These are phyloP conservation scores for Yarrowia bubula DNA, from an alignment of 805 yeast species.

Conservation along the genomic window DNA sequence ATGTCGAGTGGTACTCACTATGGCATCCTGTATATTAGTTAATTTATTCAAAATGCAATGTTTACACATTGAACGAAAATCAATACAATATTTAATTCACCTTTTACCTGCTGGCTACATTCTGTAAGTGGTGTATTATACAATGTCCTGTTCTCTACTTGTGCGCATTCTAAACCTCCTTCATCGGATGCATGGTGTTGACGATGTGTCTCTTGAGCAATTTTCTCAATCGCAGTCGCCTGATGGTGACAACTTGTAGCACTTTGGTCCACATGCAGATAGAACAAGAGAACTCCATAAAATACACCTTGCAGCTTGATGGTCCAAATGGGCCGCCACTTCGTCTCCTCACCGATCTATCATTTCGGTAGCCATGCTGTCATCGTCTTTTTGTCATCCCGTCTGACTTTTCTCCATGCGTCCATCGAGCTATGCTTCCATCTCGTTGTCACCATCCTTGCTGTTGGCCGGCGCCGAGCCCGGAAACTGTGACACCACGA, in stretches of 20 bases:
- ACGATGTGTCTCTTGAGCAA: no score
- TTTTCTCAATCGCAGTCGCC: no score
- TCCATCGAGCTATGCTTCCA: neutral
- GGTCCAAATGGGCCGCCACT: neutral
- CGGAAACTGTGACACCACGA: slow-evolving; percentile 30
- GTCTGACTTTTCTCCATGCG: neutral
- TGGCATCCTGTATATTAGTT: slow-evolving; percentile 18
- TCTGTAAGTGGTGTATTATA: neutral
- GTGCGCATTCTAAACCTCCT: neutral
- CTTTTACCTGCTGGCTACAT: no score
- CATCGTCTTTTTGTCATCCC: neutral
- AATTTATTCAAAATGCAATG: neutral
- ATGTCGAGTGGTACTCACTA: neutral
- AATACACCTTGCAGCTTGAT: neutral
- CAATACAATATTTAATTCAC: no score
- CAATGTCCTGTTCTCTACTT: neutral
- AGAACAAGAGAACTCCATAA: neutral
- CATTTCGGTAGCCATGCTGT: neutral
- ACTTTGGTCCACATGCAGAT: no score
- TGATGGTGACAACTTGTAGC: no score
- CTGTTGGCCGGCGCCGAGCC: slow-evolving; percentile 1
- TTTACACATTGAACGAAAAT: no score
- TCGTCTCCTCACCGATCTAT: neutral
- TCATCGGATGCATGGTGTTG: no score
- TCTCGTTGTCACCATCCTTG: neutral